These are phyloP conservation scores for Ormosia emarginata DNA, from an alignment of 306 rosid species.

Conservation along the genomic window DNA sequence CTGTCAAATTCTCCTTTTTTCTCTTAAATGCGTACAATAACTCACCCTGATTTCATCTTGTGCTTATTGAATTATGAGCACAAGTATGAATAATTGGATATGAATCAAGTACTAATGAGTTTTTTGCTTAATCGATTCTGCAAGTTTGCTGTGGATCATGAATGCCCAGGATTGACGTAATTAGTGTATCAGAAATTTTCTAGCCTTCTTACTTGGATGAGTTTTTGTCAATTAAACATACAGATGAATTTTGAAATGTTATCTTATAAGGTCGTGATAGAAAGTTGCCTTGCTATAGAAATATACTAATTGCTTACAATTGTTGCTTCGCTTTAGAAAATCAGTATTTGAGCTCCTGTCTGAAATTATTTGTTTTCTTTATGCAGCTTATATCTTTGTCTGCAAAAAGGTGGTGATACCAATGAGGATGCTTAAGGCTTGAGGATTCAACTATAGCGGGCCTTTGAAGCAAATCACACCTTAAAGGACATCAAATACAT, in stretches of 20 bases:
- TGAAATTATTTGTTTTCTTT: not conserved
- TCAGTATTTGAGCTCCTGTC: not conserved
- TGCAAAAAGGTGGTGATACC: slow-evolving; percentile 38
- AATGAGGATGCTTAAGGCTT: slow-evolving; percentile 18
- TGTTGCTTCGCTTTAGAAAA: not conserved
- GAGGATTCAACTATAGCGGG: slow-evolving; percentile 11
- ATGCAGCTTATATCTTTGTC: slow-evolving; percentile 66
- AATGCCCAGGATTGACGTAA: not conserved
- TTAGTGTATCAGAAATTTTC: not conserved
- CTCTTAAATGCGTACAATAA: not conserved
- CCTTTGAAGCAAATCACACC: slow-evolving; percentile 1
- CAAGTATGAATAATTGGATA: not conserved
- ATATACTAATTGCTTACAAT: not conserved
- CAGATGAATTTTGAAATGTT: not conserved
- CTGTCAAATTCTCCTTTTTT: slow-evolving; percentile 26
- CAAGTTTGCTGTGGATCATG: not conserved
- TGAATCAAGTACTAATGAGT: not conserved
- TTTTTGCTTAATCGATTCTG: not conserved
- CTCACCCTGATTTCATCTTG: not conserved
- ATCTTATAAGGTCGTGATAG: not conserved
- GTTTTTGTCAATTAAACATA: not conserved
- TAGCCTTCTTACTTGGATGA: not conserved
- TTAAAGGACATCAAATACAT: not conserved
- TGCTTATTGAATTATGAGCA: not conserved
- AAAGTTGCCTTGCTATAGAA: not conserved